Evolutionary conservation across 495 filamentous ascomycete species (phyloP).

Genomic region (Letharia columbiana): DNA sequence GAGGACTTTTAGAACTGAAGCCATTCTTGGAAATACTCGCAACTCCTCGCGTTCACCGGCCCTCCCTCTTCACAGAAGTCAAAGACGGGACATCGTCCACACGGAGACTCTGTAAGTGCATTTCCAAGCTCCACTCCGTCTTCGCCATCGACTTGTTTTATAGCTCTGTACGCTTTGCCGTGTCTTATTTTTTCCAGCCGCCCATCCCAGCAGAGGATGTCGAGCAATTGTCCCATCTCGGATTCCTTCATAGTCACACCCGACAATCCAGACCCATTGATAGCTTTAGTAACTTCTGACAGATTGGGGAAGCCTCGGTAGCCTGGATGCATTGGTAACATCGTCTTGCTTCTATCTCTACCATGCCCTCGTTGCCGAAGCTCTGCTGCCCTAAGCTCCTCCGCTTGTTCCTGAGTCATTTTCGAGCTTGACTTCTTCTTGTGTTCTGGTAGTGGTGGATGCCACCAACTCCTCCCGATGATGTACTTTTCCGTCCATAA

Average conservation of each 20-base stretch:
- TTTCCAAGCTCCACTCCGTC: slow-evolving; percentile 36
- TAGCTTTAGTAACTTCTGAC: slow-evolving; percentile 57
- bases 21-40: slow-evolving; percentile 87
- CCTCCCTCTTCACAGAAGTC: slow-evolving; percentile 81
- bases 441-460: slow-evolving; percentile 21
- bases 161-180: slow-evolving; percentile 45
- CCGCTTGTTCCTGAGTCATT: slow-evolving; percentile 17
- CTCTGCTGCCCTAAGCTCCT: slow-evolving; percentile 17
- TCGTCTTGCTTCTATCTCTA: slow-evolving; percentile 10
- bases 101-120: slow-evolving; percentile 80
- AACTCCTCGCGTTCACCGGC: slow-evolving; percentile 78
- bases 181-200: slow-evolving; percentile 45
- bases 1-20: slow-evolving; percentile 31
- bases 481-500: slow-evolving; percentile 64
- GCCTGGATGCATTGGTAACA: slow-evolving; percentile 57
- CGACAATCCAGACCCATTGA: slow-evolving; percentile 59
- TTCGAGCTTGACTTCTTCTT: slow-evolving; percentile 14
- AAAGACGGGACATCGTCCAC: slow-evolving; percentile 91
- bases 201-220: slow-evolving; percentile 79
- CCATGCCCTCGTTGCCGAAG: slow-evolving; percentile 15
- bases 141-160: slow-evolving; percentile 35
- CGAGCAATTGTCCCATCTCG: slow-evolving; percentile 71
- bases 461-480: slow-evolving; percentile 58
- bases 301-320: slow-evolving; percentile 71
- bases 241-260: slow-evolving; percentile 41